Base-by-base conservation (phyloP, 1,284 basidiomycete genomes). In the Boletus holoroseus region DNA sequence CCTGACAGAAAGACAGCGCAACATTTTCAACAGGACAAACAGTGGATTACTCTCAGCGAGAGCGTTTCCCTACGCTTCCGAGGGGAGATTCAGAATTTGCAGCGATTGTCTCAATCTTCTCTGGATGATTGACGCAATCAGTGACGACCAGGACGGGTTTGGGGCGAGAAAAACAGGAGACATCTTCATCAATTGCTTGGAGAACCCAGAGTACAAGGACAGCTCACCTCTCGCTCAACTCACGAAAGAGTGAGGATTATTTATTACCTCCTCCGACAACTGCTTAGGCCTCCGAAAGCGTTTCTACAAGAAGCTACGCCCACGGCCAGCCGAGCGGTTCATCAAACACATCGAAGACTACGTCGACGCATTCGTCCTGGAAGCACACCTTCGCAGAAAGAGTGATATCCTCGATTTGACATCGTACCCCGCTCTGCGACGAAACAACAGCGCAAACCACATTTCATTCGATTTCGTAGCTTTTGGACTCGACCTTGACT, bases 91-190 rank as follows among this genome's bases (percentile, higher is more conserved):
- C 52, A 73, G 82, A 46, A 81, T 76, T 0, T 75, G 73, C 38
- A 82, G 79, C 58, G 83, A 85, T 66, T 82, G 83, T 56, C 73
- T 85, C 57, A 83, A 84, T 57, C 69, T 82, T 16, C 73, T 86
- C 18, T 85, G 84, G 65, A 79, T 82, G 38, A 72, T 84, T 48
- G 84, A 87, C 62, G 83, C 85, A 64, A 73, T 84, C 54, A 84
- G 80, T 60, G 83, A 86, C 58, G 82, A 83, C 47, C 82, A 83
- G 67, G 75, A 70, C 55, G 77, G 76, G 20, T 66, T 67, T 50
- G 81, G 79, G 49, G 83, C 82, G 28, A 69, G 73, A 34, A 64
- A 68, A 34, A 83, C 79, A 34, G 78, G 81, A 18, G 68, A 73
- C 32, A 69, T 77, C 18, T 78, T 81, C 55, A 68, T 79, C 47